A percentile compares a stretch with the other conserved stretches of the same genome.
Conservation (phyloP, 495 filamentous ascomycete genomes). For the Penicillium pulvis region DNA sequence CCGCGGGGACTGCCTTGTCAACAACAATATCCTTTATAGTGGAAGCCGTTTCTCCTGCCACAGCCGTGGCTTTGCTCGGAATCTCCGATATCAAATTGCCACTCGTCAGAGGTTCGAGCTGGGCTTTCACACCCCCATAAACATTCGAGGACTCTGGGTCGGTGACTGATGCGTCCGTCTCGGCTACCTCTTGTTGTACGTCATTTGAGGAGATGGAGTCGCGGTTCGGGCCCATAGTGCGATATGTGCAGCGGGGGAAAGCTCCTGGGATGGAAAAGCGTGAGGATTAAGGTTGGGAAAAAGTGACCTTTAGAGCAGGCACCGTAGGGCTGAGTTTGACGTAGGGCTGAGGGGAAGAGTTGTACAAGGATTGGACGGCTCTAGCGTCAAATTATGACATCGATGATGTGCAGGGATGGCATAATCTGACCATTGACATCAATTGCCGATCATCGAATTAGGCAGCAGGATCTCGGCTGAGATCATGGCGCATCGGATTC, state of each 20-base stretch:
- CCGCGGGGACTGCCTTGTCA: neutral
- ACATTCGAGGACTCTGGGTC: neutral
- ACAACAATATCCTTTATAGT: constrained; percentile 7
- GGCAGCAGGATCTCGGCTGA: constrained; percentile 22
- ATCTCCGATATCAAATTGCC: neutral
- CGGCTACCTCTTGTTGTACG: neutral
- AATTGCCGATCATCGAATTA: neutral
- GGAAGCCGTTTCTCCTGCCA: neutral
- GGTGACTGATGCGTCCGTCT: neutral
- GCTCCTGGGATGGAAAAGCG: neutral
- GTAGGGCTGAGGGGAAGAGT: constrained; percentile 26
- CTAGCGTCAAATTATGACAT: constrained; percentile 18
- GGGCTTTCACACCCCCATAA: neutral
- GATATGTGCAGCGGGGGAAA: neutral
- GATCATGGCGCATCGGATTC: constrained; percentile 14
- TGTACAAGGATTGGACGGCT: neutral
- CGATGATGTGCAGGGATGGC: neutral
- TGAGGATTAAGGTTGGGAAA: neutral
- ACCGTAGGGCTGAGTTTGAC: constrained; percentile 17
- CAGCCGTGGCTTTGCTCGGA: neutral
- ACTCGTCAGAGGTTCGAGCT: neutral
- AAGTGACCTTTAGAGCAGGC: neutral
- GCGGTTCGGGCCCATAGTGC: constrained; percentile 8
- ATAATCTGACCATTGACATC: neutral
- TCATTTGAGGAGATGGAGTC: constrained; percentile 1